phyloP scores from a whole-genome alignment of 768 basidiomycete species.

The Pisolithus microcarpus region DNA sequence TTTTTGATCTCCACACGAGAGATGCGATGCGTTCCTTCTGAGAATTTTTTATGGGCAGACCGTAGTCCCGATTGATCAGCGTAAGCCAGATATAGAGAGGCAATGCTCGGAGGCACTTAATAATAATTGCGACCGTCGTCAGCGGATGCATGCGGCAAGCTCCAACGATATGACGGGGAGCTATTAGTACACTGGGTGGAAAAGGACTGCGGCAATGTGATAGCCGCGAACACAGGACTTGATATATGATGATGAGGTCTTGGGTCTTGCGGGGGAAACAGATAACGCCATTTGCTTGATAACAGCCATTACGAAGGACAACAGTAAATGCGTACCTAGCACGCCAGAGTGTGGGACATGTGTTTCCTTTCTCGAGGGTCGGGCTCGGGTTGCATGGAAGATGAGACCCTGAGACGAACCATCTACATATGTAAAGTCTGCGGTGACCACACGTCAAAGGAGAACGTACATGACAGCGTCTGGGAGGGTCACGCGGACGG shows the following conservation, averaged over 20 bases:
- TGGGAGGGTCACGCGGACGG: background rate
- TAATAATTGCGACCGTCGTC: too few relatives aligned
- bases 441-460: constrained; percentile 1
- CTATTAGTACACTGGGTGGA: too few relatives aligned
- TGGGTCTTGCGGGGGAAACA: too few relatives aligned
- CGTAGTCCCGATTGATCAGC: background rate
- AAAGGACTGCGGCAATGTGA: too few relatives aligned
- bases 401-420: constrained; percentile 4
- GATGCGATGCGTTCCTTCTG: too few relatives aligned
- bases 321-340: background rate
- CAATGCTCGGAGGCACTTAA: background rate
- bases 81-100: background rate
- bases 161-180: too few relatives aligned
- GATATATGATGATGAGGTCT: too few relatives aligned
- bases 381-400: background rate
- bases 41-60: too few relatives aligned
- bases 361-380: background rate
- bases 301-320: background rate
- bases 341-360: background rate
- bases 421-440: constrained; percentile 1
- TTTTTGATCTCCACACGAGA: too few relatives aligned
- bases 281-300: background rate
- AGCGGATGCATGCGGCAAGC: too few relatives aligned
- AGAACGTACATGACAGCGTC: constrained; percentile 1
- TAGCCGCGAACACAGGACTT: too few relatives aligned